Conservation (phyloP, 2,329 filamentous ascomycete species). For the Didymella pinodella region DNA sequence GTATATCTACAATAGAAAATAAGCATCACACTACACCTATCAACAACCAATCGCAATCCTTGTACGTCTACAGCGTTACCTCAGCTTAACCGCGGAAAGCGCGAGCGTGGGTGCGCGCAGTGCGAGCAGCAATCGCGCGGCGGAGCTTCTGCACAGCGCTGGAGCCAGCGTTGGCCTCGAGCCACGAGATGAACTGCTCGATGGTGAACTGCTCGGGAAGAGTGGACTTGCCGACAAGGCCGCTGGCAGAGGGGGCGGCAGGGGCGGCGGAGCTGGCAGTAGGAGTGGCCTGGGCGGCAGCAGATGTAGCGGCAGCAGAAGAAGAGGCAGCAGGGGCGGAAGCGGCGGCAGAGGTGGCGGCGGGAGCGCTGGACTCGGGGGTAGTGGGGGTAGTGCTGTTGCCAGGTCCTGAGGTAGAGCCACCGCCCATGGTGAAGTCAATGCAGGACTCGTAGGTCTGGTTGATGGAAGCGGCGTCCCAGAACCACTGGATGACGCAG, state of each 20-base stretch:
- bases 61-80: background rate
- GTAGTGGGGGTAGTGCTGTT: conserved; percentile 5
- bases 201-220: conserved; percentile 45
- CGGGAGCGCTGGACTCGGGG: conserved; percentile 16
- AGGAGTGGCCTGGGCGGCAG: background rate
- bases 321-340: conserved; percentile 13
- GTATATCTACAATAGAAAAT: conserved; percentile 44
- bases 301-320: conserved; percentile 9
- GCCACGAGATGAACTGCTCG: conserved; percentile 46
- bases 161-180: conserved; percentile 39
- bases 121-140: conserved; percentile 33
- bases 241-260: conserved; percentile 9
- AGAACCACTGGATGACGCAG: conserved; percentile 69
- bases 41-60: conserved; percentile 1
- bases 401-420: conserved; percentile 22
- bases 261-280: conserved; percentile 8
- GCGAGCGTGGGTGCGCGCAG: conserved; percentile 38
- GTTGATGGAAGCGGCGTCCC: conserved; percentile 62
- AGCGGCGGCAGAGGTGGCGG: conserved; percentile 10
- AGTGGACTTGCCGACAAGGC: conserved; percentile 18
- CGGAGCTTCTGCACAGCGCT: conserved; percentile 35
- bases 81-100: conserved; percentile 35
- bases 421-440: conserved; percentile 61
- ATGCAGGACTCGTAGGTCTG: conserved; percentile 72
- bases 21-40: conserved; percentile 24